Base-by-base conservation (phyloP, 805 yeast species). In the Wickerhamiella sorbophila region DNA sequence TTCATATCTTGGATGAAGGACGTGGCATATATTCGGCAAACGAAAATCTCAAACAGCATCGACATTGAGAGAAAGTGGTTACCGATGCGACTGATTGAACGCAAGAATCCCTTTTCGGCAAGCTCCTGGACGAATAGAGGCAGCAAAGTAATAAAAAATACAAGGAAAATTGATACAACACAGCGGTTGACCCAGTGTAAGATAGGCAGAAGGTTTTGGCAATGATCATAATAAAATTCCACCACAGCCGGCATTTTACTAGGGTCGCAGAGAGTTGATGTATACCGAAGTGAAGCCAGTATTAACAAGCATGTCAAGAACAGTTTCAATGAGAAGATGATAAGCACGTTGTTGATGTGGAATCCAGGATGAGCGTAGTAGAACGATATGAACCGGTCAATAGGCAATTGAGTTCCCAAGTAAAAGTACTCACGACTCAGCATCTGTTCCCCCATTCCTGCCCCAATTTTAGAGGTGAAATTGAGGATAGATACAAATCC, bases 381-480 rank as follows among this genome's bases (percentile, higher is more conserved):
- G 58, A 82, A 81, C 0, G 88, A 77, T 44, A 81, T 61, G 63
- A 82, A 81, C 52, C 91, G 66, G 54, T 82, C 91, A 47, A 81
- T 62, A 2, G 88, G 85, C 31, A 82, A 63, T 48, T 79, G 84
- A 2, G 86, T 76, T 1, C 87, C 81, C 47, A 82, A 65, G 55
- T 81, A 80, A 58, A 74, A 82, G 59, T 81, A 81, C 57, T 82
- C 93, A 52, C 93, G 68, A 3, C 88, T 80, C 43, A 82, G 66
- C 74, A 80, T 75, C 56, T 82, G 93, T 54, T 82, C 93, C 38
- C 91, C 88, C 93, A 82, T 82, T 45, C 91, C 93, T 42, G 91
- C 84, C 37, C 93, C 93, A 59, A 82, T 81, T 55, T 82, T 82
- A 18, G 88, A 78, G 4, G 83, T 79, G 61, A 82, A 82, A 58